Evolutionary conservation across 768 basidiomycete genomes (phyloP), one percentile per base, ranked within the genome.

Genomic region (Russula virescens): DNA sequence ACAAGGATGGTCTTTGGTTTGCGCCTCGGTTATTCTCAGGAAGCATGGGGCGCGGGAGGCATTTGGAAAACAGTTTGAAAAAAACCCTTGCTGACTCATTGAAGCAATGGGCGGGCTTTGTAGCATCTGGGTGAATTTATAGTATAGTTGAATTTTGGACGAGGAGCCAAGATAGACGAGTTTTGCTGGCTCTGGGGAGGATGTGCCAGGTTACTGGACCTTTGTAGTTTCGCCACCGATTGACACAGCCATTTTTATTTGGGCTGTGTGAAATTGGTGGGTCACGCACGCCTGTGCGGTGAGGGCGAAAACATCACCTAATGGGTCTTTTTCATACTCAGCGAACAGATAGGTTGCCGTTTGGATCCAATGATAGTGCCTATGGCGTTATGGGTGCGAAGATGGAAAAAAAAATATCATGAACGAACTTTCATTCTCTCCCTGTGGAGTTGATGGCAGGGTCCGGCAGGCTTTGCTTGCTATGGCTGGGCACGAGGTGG

Each of bases 301-400:
- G 38, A 38, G 47, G 25, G 25, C 5, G 18, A 14, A 25, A 25
- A 49, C 26, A 49, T 16, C 48, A 25, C 31, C 13, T 47, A 21
- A 11, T 45, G 50, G 50, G 35, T 25, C 5, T 46, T 58, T 63
- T 63, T 63, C 46, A 53, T 21, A 58, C 62, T 58, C 62, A 63
- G 62, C 62, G 62, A 63, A 58, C 35, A 28, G 49, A 58, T 60
- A 46, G 34, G 42, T 25, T 34, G 25, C 34, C 23, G 13, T 53
- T 53, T 34, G 50, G 50, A 35, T n/a, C n/a, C n/a, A 31, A 31
- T 38, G 38, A 38, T 38, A 14, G 38, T 38, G 38, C 6, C 38
- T 38, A 38, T 38, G 5, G 38, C 38, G 38, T 7, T 11, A 38
- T 38, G 10, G n/a, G 38, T 11, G 38, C 38, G 10, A 38, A 45